Base-by-base conservation (phyloP, 306 rosid species). In the Herpetospermum pedunculosum region DNA sequence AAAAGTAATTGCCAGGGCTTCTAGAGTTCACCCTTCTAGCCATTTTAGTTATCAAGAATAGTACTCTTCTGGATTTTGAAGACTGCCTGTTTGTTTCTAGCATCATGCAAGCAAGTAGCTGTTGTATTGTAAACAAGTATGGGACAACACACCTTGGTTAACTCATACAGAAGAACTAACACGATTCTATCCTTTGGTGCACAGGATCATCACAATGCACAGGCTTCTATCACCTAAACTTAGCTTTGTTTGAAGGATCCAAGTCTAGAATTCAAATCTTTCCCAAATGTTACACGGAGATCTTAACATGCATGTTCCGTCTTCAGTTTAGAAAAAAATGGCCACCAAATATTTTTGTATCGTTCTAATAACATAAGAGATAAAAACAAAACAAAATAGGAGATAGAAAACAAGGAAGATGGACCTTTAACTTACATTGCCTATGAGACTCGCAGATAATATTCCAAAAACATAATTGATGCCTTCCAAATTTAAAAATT, bases 1-100 rank as follows among this genome's bases (percentile, higher is more conserved):
- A 65, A 90, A 84, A 80, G 83, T 87, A 64, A 88, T 93, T 83
- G 98, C 98, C 74, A 74, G 75, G 44, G 92, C 98, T 72, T 77
- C 85, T 21, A 85, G 97, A 81, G 78, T 71, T 75, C 97, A 2
- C 55, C 0, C 23, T n/a, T 49, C 55, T 49, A 49, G 25, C 10
- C 55, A 7, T 19, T 19, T 50, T 50, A 50, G 26, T 50, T 50
- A 10, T 2, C 55, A 50, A n/a, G 1, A n/a, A 2, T 0, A 50
- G 4, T 57, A 15, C 37, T 6, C 37, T 13, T 5, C 14, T 0
- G 0, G 1, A 28, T 57, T 14, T 57, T 28, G 8, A 28, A 28
- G 38, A 26, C 19, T 5, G 8, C 3, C 28, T 57, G 38, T 28
- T 57, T 57, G 37, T 13, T 28, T 28, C 64, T 57, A 13, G 64